A percentile compares a stretch with the other conserved stretches of the same genome.
Conservation (phyloP, 305 asterid genomes). For the Monarda citriodora region DNA sequence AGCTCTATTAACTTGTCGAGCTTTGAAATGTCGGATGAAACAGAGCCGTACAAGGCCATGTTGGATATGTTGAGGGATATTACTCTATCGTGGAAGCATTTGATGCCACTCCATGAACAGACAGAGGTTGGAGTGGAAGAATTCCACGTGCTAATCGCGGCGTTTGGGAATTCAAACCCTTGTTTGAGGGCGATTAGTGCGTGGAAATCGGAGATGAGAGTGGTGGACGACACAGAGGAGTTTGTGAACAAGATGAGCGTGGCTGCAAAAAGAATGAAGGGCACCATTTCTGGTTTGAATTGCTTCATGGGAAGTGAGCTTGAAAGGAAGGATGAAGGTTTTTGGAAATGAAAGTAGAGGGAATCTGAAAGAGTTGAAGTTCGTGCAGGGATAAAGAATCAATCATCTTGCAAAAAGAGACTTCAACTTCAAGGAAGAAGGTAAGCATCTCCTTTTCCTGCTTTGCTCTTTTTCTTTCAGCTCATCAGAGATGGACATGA, state of each 20-base stretch:
- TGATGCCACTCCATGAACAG: conserved; percentile 84
- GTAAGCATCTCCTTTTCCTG: conserved; percentile 52
- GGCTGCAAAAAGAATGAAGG: conserved; percentile 34
- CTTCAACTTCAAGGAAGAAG: conserved; percentile 88
- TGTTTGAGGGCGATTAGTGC: conserved; percentile 60
- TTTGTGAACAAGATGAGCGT: conserved; percentile 35
- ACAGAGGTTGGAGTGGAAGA: conserved; percentile 57
- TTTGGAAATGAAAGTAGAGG: conserved; percentile 50
- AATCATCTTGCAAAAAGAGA: conserved; percentile 67
- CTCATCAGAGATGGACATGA: conserved; percentile 38
- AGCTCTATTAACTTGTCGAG: conserved; percentile 71
- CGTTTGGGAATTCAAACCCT: conserved; percentile 47
- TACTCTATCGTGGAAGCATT: conserved; percentile 63
- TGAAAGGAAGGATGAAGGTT: conserved; percentile 42
- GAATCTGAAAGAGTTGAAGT: conserved; percentile 57
- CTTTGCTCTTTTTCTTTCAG: conserved; percentile 30
- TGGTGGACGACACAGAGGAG: conserved; percentile 53
- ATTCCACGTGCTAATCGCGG: conserved; percentile 54
- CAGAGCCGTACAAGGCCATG: conserved; percentile 72
- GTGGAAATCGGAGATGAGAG: conserved; percentile 61
- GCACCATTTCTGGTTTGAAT: conserved; percentile 41
- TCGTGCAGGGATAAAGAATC: conserved; percentile 49
- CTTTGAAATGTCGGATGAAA: conserved; percentile 65
- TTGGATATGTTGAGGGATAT: conserved; percentile 64
- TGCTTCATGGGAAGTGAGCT: conserved; percentile 42